phyloP scores from a whole-genome alignment of 2,329 filamentous ascomycete genomes.

The Calonectria pseudoturangicola region DNA sequence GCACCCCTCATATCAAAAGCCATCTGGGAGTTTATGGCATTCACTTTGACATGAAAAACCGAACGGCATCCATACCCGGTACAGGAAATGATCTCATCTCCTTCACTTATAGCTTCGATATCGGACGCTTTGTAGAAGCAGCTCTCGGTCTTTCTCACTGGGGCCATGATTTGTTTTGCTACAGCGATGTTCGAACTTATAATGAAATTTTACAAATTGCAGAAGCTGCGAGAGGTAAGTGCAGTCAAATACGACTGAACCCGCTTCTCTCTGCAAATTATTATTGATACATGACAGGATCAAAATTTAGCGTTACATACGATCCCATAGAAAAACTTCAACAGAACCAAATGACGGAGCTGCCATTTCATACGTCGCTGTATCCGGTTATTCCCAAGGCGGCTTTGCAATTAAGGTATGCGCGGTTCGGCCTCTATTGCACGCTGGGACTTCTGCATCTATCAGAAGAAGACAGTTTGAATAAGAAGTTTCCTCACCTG shows the following conservation, averaged over 20 bases:
- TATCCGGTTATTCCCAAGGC: background rate
- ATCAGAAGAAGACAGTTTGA: background rate
- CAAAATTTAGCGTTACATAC: background rate
- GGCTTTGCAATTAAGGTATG: background rate
- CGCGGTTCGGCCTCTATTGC: background rate
- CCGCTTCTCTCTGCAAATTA: background rate
- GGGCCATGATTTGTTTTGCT: conserved; percentile 60
- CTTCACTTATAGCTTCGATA: conserved; percentile 69
- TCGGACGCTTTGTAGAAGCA: conserved; percentile 66
- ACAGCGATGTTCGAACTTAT: conserved; percentile 64
- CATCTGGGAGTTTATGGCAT: conserved; percentile 63
- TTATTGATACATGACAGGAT: background rate
- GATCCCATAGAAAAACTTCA: background rate
- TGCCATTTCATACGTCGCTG: background rate
- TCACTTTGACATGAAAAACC: conserved; percentile 65
- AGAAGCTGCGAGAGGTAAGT: conserved; percentile 53
- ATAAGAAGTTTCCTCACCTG: background rate
- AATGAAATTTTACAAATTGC: conserved; percentile 64
- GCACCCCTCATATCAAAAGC: conserved; percentile 60
- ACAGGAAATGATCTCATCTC: conserved; percentile 64
- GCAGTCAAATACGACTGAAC: background rate
- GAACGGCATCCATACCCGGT: conserved; percentile 69
- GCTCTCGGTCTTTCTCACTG: conserved; percentile 65
- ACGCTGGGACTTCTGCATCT: background rate
- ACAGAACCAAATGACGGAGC: background rate